Percentiles rank a stretch among this genome's conserved stretches.
Conservation (phyloP, 495 filamentous ascomycete species). For the Daldinia vernicosa region DNA sequence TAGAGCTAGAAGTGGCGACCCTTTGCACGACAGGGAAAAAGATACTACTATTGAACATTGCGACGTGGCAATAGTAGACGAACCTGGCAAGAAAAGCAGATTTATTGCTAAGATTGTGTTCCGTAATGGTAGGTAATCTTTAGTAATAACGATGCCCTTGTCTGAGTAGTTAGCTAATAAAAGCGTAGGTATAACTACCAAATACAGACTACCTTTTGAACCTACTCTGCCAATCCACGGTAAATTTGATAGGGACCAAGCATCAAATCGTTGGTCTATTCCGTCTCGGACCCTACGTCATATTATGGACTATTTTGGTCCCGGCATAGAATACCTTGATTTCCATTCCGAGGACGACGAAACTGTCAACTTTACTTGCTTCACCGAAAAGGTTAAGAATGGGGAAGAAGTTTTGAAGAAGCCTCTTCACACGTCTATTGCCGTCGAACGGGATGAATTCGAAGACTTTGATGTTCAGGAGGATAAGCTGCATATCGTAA, state of each 20-base stretch:
- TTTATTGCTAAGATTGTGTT: constrained; percentile 84
- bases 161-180: constrained; percentile 39
- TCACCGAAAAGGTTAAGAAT: constrained; percentile 87
- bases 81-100: constrained; percentile 76
- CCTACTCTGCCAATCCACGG: constrained; percentile 82
- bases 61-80: constrained; percentile 83
- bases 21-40: constrained; percentile 63
- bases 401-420: constrained; percentile 95
- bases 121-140: constrained; percentile 71
- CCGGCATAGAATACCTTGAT: constrained; percentile 90
- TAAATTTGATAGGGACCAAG: constrained; percentile 76
- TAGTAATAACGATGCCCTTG: constrained; percentile 3
- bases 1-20: constrained; percentile 51
- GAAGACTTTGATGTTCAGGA: constrained; percentile 81
- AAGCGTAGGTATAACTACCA: constrained; percentile 77
- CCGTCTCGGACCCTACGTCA: constrained; percentile 78
- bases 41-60: constrained; percentile 86
- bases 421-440: constrained; percentile 90
- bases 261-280: constrained; percentile 81
- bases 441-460: constrained; percentile 87
- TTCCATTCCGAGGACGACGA: constrained; percentile 73
- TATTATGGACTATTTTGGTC: constrained; percentile 90
- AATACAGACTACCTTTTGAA: constrained; percentile 92
- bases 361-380: constrained; percentile 85
- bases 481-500: constrained; percentile 80